These are phyloP conservation scores for Trichosporon sp. DNA, from an alignment of 1,284 basidiomycete species.

Conservation along the genomic window DNA sequence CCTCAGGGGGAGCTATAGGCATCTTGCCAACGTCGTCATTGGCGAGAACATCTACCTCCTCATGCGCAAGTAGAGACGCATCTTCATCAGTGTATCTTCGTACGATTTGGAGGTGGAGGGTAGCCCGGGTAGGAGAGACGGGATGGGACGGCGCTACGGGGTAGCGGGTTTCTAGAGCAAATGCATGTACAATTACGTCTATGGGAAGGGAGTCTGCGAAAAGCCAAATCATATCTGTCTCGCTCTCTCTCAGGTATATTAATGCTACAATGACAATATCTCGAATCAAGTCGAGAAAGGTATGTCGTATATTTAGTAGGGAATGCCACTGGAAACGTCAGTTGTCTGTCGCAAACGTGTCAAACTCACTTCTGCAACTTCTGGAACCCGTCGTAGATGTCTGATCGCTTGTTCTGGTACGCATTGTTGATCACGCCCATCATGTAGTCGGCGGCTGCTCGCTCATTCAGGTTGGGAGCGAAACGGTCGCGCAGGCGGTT, in stretches of 20 bases:
- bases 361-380: slow-evolving; percentile 47
- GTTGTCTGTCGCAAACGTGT: not conserved
- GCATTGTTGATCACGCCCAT: slow-evolving; percentile 82
- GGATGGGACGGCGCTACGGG: not conserved
- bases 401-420: slow-evolving; percentile 86
- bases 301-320: slow-evolving; percentile 22
- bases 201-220: not conserved
- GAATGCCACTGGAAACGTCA: slow-evolving; percentile 29
- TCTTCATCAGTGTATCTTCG: not conserved
- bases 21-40: slow-evolving; percentile 85
- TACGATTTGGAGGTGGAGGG: no score
- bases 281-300: not conserved
- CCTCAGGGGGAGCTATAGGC: slow-evolving; percentile 83
- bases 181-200: slow-evolving; percentile 20
- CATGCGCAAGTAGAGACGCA: slow-evolving; percentile 61
- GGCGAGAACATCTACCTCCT: slow-evolving; percentile 89
- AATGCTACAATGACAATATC: slow-evolving; percentile 2
- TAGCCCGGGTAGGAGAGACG: not conserved
- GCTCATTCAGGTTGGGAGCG: slow-evolving; percentile 71
- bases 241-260: not conserved
- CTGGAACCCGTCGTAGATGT: slow-evolving; percentile 79
- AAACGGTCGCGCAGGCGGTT: slow-evolving; percentile 81
- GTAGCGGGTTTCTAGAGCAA: slow-evolving; percentile 3
- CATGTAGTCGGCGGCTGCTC: slow-evolving; percentile 90
- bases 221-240: no score